These are phyloP conservation scores for Penicillium canariense DNA, from an alignment of 495 filamentous ascomycete genomes.

Conservation along the genomic window DNA sequence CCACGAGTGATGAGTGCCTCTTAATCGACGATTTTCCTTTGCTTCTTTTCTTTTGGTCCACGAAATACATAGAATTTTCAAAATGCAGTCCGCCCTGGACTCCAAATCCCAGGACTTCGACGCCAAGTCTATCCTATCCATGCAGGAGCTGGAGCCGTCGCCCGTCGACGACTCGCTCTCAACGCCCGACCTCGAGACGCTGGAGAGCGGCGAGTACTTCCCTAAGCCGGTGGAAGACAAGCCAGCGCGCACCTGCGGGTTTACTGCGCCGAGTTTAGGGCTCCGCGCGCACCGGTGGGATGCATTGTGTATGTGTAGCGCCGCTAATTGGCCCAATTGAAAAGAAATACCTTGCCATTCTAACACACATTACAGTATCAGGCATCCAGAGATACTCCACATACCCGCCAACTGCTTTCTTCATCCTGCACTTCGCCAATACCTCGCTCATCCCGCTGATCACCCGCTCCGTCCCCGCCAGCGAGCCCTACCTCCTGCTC, in stretches of 20 bases:
- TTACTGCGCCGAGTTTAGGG: slow-evolving; percentile 44
- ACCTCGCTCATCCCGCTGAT: slow-evolving; percentile 71
- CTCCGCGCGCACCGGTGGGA: slow-evolving; percentile 59
- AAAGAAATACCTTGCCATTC: not conserved
- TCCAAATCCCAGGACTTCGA: slow-evolving; percentile 34
- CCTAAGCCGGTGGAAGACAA: slow-evolving; percentile 31
- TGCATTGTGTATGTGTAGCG: slow-evolving; percentile 54
- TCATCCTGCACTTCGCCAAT: slow-evolving; percentile 73
- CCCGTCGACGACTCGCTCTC: slow-evolving; percentile 62
- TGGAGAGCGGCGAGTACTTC: slow-evolving; percentile 57
- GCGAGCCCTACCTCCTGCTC: slow-evolving; percentile 59
- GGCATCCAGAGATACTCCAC: slow-evolving; percentile 83
- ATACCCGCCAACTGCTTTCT: slow-evolving; percentile 80
- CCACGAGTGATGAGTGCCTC: slow-evolving; percentile 15
- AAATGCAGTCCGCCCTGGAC: slow-evolving; percentile 3
- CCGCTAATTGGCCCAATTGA: not conserved
- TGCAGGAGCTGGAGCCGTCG: slow-evolving; percentile 77
- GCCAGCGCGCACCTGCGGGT: slow-evolving; percentile 16
- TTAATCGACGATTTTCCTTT: slow-evolving; percentile 8
- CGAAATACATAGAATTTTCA: not conserved
- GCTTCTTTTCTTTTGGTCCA: slow-evolving; percentile 2
- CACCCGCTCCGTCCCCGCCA: slow-evolving; percentile 51
- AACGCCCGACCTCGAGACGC: slow-evolving; percentile 47
- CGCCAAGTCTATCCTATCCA: slow-evolving; percentile 54
- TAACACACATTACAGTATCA: slow-evolving; percentile 52